These are phyloP conservation scores for Hirsutella minnesotensis DNA, from an alignment of 2,329 filamentous ascomycete species.

Conservation along the genomic window DNA sequence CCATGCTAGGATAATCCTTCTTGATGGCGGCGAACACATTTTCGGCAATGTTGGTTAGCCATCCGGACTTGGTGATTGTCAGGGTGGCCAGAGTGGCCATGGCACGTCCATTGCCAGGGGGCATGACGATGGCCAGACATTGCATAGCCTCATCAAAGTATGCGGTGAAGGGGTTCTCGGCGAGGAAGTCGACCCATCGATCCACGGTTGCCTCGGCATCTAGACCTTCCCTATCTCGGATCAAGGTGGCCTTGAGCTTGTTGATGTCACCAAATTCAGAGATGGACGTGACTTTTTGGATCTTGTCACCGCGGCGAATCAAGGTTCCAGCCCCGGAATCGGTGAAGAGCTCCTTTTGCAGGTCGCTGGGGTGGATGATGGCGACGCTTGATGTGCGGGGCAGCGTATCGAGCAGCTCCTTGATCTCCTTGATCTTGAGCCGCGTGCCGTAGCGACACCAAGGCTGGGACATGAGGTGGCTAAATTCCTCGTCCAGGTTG, in stretches of 20 bases:
- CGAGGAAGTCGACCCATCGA: slow-evolving; percentile 70
- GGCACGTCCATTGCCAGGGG: slow-evolving; percentile 51
- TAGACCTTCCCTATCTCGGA: slow-evolving; percentile 69
- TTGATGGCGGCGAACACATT: slow-evolving; percentile 90
- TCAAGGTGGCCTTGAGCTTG: slow-evolving; percentile 69
- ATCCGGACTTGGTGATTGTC: slow-evolving; percentile 86
- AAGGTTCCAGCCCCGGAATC: slow-evolving; percentile 90
- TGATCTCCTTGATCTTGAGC: slow-evolving; percentile 96
- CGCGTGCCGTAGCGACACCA: slow-evolving; percentile 94
- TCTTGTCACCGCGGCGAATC: slow-evolving; percentile 83
- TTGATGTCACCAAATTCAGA: slow-evolving; percentile 64
- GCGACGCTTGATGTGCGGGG: slow-evolving; percentile 90
- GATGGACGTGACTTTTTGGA: slow-evolving; percentile 60
- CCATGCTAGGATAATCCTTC: slow-evolving; percentile 82
- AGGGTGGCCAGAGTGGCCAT: slow-evolving; percentile 81
- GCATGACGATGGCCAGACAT: slow-evolving; percentile 78
- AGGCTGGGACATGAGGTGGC: slow-evolving; percentile 80
- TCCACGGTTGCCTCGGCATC: slow-evolving; percentile 78
- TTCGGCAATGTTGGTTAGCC: slow-evolving; percentile 89
- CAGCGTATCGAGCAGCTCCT: slow-evolving; percentile 78
- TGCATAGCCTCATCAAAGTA: slow-evolving; percentile 95
- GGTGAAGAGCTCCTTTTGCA: slow-evolving; percentile 95
- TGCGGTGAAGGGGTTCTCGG: slow-evolving; percentile 70
- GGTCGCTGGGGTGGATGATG: slow-evolving; percentile 90
- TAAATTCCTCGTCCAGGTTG: slow-evolving; percentile 94